Evolutionary conservation across 768 basidiomycete species (phyloP).

Genomic region (Boletales sp.): DNA sequence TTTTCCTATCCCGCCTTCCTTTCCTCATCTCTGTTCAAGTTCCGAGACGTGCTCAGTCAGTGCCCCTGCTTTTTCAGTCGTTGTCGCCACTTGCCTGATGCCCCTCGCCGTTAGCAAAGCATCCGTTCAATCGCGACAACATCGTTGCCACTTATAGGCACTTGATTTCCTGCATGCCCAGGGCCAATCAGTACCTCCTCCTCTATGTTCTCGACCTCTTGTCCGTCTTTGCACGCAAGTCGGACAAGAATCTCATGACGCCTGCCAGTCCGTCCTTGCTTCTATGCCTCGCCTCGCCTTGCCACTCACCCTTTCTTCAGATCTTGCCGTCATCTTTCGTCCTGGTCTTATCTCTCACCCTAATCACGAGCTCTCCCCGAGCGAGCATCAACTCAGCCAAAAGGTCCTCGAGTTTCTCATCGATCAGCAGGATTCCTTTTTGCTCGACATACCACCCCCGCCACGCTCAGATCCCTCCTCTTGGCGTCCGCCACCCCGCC

Average conservation of each 20-base stretch:
- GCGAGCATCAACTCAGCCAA: constrained; percentile 85
- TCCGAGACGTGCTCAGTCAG: constrained; percentile 75
- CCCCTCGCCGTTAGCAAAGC: constrained; percentile 46
- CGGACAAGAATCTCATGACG: constrained; percentile 93
- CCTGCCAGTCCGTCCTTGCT: constrained; percentile 67
- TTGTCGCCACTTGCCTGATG: constrained; percentile 11
- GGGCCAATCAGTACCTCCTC: constrained; percentile 90
- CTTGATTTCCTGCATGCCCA: constrained; percentile 81
- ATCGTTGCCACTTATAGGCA: constrained; percentile 77
- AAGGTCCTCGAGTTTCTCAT: constrained; percentile 93
- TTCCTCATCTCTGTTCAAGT: constrained; percentile 40
- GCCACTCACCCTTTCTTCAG: constrained; percentile 35
- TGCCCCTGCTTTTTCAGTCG: neutral
- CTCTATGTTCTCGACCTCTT: constrained; percentile 95
- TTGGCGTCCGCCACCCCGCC: constrained; percentile 25
- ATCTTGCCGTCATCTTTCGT: constrained; percentile 96
- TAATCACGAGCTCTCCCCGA: constrained; percentile 77
- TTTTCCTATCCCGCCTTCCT: constrained; percentile 12
- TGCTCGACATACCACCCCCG: constrained; percentile 81
- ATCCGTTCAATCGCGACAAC: constrained; percentile 64
- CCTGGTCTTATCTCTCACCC: constrained; percentile 93
- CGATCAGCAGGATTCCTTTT: constrained; percentile 93
- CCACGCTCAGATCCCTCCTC: constrained; percentile 35
- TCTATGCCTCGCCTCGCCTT: neutral
- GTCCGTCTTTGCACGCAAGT: constrained; percentile 89